Percentiles rank a stretch among this genome's conserved stretches.
phyloP scores from a whole-genome alignment of 2,329 filamentous ascomycete species.

The Anthostomella pinea region DNA sequence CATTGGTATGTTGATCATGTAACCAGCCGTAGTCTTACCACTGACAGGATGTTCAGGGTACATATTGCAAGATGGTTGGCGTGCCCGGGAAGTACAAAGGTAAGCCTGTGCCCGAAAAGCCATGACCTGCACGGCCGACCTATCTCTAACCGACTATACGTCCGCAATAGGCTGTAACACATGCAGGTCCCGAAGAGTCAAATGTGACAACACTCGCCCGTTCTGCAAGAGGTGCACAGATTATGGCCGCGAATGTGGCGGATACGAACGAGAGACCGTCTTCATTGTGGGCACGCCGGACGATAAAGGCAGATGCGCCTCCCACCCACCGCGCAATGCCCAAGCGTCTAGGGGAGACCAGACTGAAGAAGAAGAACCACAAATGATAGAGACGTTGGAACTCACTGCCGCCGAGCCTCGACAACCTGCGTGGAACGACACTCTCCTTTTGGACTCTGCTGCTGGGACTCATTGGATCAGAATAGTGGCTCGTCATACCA shows the following conservation, averaged over 20 bases:
- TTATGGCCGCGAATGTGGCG: conserved; percentile 56
- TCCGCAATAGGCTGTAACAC: conserved; percentile 59
- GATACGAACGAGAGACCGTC: conserved; percentile 60
- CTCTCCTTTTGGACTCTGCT: conserved; percentile 39
- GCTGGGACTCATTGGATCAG: conserved; percentile 38
- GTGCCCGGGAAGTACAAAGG: conserved; percentile 62
- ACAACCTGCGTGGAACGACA: conserved; percentile 50
- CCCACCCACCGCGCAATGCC: conserved; percentile 50
- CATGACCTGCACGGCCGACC: too few relatives aligned
- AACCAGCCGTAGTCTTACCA: background rate
- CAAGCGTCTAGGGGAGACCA: conserved; percentile 35
- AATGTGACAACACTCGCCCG: conserved; percentile 60
- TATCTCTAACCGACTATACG: too few relatives aligned
- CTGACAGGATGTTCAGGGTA: conserved; percentile 1
- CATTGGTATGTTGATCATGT: too few relatives aligned
- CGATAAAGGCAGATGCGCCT: conserved; percentile 54
- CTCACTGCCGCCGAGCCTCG: conserved; percentile 40
- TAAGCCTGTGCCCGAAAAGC: conserved; percentile 8
- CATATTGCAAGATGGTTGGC: conserved; percentile 50
- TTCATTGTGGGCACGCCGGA: conserved; percentile 61
- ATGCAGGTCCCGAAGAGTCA: conserved; percentile 43
- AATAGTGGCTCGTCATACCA: conserved; percentile 45
- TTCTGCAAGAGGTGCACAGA: conserved; percentile 59
- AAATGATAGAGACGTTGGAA: conserved; percentile 19
- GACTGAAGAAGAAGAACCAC: conserved; percentile 21